Evolutionary conservation across 371 early-diverging fungal species (phyloP), one percentile per base, ranked within the genome.

Genomic region (Coemansia sp.): DNA sequence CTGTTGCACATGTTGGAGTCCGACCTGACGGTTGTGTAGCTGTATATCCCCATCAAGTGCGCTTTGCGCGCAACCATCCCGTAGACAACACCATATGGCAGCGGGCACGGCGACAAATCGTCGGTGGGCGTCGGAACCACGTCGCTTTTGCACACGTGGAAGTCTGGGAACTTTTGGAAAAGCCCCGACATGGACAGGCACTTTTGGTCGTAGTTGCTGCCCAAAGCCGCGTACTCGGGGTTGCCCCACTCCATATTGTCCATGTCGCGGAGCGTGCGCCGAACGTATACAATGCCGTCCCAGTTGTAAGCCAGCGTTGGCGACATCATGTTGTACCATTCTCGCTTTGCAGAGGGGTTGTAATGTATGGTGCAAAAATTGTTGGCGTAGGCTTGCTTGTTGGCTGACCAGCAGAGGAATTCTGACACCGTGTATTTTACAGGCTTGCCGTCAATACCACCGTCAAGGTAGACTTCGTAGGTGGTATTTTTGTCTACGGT

Each of bases 391-490:
- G 67, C 57, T 11, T n/a, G 9, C 6, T 56, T 6, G 45, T 59
- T 48, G 50, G 62, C 59, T 14, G 12, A 6, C 2, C 57, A 11
- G 51, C 42, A 4, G 60, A 43, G 39, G n/a, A 64, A 31, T 14
- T 53, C 47, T 2, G 41, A 42, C 3, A 68, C 51, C 0, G 16
- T 40, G 61, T 64, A 50, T 10, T 49, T 48, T 5, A 48, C 47
- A 1, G 66, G 45, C 26, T 52, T 38, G 35, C 62, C 59, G 36
- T 62, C 55, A 8, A 16, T 14, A 0, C 59, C 59, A 20, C 39
- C 48, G 39, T 66, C 65, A 0, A 70, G 31, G 5, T 54, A 57
- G 30, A 51, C 71, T 6, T 66, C 55, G 39, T 70, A 66, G 0
- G 16, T 59, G 26, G 43, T 30, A 5, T 20, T 34, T 1, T 4